A percentile compares a stretch with the other conserved stretches of the same genome.
phyloP scores from a whole-genome alignment of 140 eudicot species.

The Stevia rebaudiana region DNA sequence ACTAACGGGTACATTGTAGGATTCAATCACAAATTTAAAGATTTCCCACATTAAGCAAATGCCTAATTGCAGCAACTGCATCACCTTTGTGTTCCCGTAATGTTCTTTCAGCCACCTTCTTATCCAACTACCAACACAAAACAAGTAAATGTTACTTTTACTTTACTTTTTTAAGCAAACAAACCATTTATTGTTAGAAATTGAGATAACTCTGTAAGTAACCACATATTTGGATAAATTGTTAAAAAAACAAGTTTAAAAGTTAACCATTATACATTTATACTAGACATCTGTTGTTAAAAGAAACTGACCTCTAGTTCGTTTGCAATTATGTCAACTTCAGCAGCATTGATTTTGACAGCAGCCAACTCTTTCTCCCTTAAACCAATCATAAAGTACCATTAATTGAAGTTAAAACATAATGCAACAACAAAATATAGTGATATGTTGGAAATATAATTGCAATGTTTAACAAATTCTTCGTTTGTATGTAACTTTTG shows the following conservation, averaged over 20 bases:
- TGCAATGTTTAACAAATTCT: too few species aligned
- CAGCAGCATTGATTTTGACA: slow-evolving; percentile 87
- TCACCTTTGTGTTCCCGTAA: slow-evolving; percentile 96
- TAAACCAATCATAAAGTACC: background rate
- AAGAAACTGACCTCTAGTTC: slow-evolving; percentile 69
- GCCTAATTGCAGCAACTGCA: slow-evolving; percentile 91
- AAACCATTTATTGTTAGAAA: too few species aligned
- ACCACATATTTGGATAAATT: too few species aligned
- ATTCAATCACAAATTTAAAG: background rate
- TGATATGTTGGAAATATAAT: too few species aligned
- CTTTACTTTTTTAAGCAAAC: background rate
- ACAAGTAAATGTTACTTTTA: background rate
- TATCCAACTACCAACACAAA: slow-evolving; percentile 59
- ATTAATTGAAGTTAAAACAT: background rate
- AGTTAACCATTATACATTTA: too few species aligned
- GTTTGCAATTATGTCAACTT: slow-evolving; percentile 82
- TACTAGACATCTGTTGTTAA: background rate
- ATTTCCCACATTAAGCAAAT: slow-evolving; percentile 44
- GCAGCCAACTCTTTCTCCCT: slow-evolving; percentile 99
- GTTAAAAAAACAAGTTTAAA: background rate
- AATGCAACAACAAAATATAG: background rate
- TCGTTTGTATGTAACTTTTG: too few species aligned
- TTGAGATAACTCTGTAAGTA: background rate
- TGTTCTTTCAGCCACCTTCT: slow-evolving; percentile 95
- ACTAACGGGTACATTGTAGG: too few species aligned